Conservation (phyloP, 2,329 filamentous ascomycete genomes). For the Diaporthe nobilis region DNA sequence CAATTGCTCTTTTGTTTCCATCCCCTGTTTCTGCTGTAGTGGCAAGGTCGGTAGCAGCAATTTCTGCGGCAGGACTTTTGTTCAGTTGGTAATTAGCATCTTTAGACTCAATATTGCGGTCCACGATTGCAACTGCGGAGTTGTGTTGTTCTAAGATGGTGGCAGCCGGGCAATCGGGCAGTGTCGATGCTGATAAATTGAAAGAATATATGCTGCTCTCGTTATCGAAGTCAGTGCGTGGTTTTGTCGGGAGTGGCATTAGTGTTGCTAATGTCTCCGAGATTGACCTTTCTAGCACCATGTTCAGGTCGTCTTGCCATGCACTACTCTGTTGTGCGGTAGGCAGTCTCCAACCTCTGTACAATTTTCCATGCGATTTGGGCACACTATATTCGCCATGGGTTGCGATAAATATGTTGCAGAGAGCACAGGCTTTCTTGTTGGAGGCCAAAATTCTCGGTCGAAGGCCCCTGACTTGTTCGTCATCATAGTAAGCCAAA, state of each 20-base stretch:
- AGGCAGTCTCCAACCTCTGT: conserved; percentile 61
- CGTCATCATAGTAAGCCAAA: conserved; percentile 56
- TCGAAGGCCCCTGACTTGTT: conserved; percentile 44
- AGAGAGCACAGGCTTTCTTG: conserved; percentile 67
- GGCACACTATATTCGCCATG: conserved; percentile 59
- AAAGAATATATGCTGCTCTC: conserved; percentile 35
- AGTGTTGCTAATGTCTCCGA: not conserved
- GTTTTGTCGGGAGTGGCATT: not conserved
- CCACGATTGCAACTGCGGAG: too few species aligned
- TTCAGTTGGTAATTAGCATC: not conserved
- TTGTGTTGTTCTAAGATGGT: not conserved
- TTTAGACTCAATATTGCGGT: not conserved
- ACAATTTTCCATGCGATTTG: conserved; percentile 59
- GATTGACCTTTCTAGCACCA: conserved; percentile 15
- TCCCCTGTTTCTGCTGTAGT: not conserved
- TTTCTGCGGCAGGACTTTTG: not conserved
- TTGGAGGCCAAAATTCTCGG: conserved; percentile 62
- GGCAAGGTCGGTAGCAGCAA: not conserved
- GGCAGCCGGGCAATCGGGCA: not conserved
- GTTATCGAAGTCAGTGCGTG: not conserved
- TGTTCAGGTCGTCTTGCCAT: conserved; percentile 22
- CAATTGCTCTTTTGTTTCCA: not conserved
- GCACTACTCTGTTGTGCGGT: not conserved
- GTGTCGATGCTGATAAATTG: conserved; percentile 17
- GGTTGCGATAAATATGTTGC: conserved; percentile 60